A percentile compares a stretch with the other conserved stretches of the same genome.
These are phyloP conservation scores for Aspergillus incahuasiensis DNA, from an alignment of 495 filamentous ascomycete species.

Conservation along the genomic window DNA sequence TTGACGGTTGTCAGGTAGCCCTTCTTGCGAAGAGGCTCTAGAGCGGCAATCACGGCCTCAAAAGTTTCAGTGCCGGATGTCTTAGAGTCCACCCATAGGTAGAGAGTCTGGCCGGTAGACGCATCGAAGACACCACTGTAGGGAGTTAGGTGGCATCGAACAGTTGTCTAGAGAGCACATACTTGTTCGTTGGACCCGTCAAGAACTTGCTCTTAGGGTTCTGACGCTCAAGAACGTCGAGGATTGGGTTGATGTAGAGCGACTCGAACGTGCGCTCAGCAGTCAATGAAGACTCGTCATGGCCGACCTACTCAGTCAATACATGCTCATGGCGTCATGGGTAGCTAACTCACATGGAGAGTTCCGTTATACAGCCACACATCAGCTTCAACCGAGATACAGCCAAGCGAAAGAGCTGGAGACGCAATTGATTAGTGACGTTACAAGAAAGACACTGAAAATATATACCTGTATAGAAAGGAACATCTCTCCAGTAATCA, in stretches of 20 bases:
- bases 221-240: conserved; percentile 47
- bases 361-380: conserved; percentile 76
- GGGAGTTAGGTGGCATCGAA: not conserved
- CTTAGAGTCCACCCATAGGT: conserved; percentile 73
- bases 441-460: not conserved
- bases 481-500: conserved; percentile 46
- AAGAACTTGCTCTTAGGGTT: conserved; percentile 39
- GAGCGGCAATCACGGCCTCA: conserved; percentile 54
- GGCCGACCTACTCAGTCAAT: conserved; percentile 42
- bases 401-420: conserved; percentile 52
- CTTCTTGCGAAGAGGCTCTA: conserved; percentile 59
- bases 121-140: conserved; percentile 44
- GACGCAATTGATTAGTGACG: not conserved
- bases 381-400: conserved; percentile 74
- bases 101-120: conserved; percentile 55
- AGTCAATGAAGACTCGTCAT: conserved; percentile 47
- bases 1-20: conserved; percentile 58
- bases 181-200: conserved; percentile 38
- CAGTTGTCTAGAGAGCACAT: not conserved
- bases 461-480: conserved; percentile 45
- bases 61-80: conserved; percentile 46
- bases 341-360: conserved; percentile 41
- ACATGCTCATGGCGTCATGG: not conserved
- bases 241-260: conserved; percentile 55
- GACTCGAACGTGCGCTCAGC: conserved; percentile 48